Evolutionary conservation across 83 land plant genomes (phyloP).

Genomic region (Picea mariana): DNA sequence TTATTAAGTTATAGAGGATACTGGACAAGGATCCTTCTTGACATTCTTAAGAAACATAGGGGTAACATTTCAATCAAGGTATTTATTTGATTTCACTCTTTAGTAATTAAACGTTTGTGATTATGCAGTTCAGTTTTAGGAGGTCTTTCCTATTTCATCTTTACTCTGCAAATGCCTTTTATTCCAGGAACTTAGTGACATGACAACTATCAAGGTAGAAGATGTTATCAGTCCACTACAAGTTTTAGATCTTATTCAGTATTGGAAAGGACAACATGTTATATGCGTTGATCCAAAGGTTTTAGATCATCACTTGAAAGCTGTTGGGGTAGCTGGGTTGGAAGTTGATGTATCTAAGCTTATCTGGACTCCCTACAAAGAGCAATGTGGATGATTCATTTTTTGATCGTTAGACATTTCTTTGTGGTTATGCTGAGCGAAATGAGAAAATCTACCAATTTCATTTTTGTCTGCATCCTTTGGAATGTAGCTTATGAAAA

Average conservation of each 20-base stretch:
- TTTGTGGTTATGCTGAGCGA: no score
- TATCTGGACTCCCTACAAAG: conserved; percentile 98
- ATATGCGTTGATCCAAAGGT: conserved; percentile 97
- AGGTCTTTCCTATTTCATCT: background rate
- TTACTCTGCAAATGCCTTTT: background rate
- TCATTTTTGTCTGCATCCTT: no score
- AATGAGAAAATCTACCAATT: no score
- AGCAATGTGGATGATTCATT: conserved; percentile 34
- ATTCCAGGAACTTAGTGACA: conserved; percentile 83
- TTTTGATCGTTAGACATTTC: no score
- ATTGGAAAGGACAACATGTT: conserved; percentile 95
- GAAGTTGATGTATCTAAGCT: conserved; percentile 91
- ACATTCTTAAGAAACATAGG: conserved; percentile 88
- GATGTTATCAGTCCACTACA: conserved; percentile 86
- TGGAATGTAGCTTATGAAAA: no score
- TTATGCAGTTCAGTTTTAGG: no score
- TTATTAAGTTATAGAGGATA: conserved; percentile 88
- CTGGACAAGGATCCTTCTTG: conserved; percentile 95
- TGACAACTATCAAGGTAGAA: conserved; percentile 93
- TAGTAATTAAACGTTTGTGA: no score
- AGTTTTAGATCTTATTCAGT: conserved; percentile 82
- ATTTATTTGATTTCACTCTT: conserved; percentile 2
- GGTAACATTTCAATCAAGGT: conserved; percentile 96
- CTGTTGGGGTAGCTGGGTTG: conserved; percentile 89
- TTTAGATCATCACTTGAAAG: conserved; percentile 92